Base-by-base conservation (phyloP, 108 stramenopile species). In the Schizochytrium sp. region DNA sequence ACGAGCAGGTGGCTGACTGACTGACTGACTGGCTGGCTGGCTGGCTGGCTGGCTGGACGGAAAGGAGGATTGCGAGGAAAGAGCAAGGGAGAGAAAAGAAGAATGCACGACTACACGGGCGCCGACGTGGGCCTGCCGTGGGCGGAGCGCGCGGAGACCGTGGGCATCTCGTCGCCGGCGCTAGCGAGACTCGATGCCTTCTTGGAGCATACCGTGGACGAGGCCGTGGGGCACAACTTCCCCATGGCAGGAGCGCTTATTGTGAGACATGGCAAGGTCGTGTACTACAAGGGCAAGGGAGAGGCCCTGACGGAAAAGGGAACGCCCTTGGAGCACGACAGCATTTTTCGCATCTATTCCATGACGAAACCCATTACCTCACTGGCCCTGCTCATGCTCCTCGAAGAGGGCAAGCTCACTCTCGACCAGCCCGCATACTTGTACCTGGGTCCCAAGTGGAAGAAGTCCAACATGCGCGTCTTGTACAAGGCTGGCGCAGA, bases 291-390 rank as follows among this genome's bases (percentile, higher is more conserved):
- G 51, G 76, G 76, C 45, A 53, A 23, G 19, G 76, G 76, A 6
- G 48, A 83, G n/a, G 63, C 63, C 0, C 41, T 69, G 14, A 83
- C 48, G 23, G 51, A 83, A 45, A 47, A 47, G 4, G 76, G 76
- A 8, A 83, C 45, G 0, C 48, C 45, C 19, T 45, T 83, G 76
- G 51, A 3, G 76, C 48, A 83, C 51, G 57, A 72, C 44, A 25
- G 59, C 16, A 47, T 90, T 16, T 90, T 87, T 25, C 87, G 90
- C 12, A 90, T 90, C 41, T 90, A 90, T 69, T 88, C 88, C 21
- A 90, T 90, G 90, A 88, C 90, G 8, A 90, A 90, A 58, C 90
- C 90, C 14, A 88, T 90, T 60, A 90, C 90, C 16, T 58, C 88
- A 5, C n/a, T 90, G 25, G 90, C 83, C n/a, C 47, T 88, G 28